Evolutionary conservation across 176 grass and related monocot genomes (phyloP).

Genomic region (Ensete glaucum): DNA sequence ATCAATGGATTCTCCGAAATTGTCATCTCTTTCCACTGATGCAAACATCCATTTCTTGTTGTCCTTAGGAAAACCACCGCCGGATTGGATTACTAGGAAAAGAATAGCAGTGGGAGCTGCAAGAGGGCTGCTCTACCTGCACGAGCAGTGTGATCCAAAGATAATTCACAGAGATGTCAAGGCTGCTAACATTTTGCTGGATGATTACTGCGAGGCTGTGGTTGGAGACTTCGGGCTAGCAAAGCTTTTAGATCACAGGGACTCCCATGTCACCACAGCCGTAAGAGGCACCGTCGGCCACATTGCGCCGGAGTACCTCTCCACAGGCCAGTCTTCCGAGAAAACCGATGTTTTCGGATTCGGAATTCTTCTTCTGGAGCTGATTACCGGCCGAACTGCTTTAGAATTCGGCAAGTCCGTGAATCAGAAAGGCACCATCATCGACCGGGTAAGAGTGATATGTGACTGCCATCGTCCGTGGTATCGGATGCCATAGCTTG

Average conservation of each 20-base stretch:
- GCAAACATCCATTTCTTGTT: conserved; percentile 13
- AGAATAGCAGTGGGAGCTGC: conserved; percentile 79
- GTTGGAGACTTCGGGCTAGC: conserved; percentile 91
- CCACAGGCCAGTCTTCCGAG: conserved; percentile 88
- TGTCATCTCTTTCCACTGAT: neutral
- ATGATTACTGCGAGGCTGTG: conserved; percentile 74
- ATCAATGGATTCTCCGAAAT: neutral
- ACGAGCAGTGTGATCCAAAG: conserved; percentile 97
- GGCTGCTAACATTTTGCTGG: conserved; percentile 79
- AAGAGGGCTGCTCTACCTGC: conserved; percentile 81
- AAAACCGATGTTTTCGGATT: conserved; percentile 96
- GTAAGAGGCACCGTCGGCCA: conserved; percentile 87
- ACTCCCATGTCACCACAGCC: conserved; percentile 86
- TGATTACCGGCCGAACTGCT: conserved; percentile 75
- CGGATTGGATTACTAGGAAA: conserved; percentile 89
- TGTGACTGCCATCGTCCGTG: neutral
- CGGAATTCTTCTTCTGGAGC: conserved; percentile 82
- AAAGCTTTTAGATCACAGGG: conserved; percentile 78
- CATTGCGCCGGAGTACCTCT: conserved; percentile 93
- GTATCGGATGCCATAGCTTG: neutral
- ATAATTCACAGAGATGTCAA: conserved; percentile 98
- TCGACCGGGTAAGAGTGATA: conserved; percentile 68
- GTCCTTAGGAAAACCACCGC: conserved; percentile 58
- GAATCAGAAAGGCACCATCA: conserved; percentile 94
- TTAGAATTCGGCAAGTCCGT: conserved; percentile 79